Percentiles rank a stretch among this genome's conserved stretches.
Conservation (phyloP, 352 stramenopile species). For the Albugo candida region DNA sequence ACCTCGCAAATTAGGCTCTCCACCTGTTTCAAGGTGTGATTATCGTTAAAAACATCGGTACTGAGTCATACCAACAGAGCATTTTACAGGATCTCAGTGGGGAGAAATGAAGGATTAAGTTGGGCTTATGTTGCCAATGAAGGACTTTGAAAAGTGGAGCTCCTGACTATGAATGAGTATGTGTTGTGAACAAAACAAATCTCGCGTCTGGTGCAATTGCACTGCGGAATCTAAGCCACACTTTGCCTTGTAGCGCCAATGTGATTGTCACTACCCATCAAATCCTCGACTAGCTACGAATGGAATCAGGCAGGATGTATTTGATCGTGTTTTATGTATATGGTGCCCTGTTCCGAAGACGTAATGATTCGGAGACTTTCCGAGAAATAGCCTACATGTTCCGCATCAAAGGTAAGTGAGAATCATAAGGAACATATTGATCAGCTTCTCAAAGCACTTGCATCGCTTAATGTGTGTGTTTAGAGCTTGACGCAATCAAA, state of each 20-base stretch:
- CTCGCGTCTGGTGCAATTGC: slow-evolving; percentile 26
- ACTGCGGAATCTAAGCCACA: slow-evolving; percentile 29
- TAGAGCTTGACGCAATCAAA: neutral
- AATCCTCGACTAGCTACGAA: slow-evolving; percentile 29
- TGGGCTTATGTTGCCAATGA: too few relatives aligned
- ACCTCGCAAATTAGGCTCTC: too few relatives aligned
- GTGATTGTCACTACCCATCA: slow-evolving; percentile 31
- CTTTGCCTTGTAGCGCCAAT: slow-evolving; percentile 36
- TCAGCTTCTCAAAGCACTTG: slow-evolving; percentile 39
- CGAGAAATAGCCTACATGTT: slow-evolving; percentile 65
- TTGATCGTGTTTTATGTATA: slow-evolving; percentile 66
- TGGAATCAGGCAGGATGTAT: slow-evolving; percentile 12
- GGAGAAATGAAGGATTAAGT: too few relatives aligned
- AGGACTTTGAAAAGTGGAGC: neutral
- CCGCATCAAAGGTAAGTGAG: slow-evolving; percentile 19
- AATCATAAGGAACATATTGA: slow-evolving; percentile 56
- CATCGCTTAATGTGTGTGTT: slow-evolving; percentile 2
- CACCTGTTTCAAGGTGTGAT: slow-evolving; percentile 3
- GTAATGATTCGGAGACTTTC: slow-evolving; percentile 56
- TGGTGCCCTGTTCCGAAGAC: slow-evolving; percentile 58
- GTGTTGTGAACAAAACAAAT: slow-evolving; percentile 64
- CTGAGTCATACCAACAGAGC: neutral
- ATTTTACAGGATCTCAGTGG: too few relatives aligned
- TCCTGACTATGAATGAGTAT: slow-evolving; percentile 4
- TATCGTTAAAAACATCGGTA: slow-evolving; percentile 32